Conservation (phyloP, 2,329 filamentous ascomycete genomes). For the Verticillium dahliae region DNA sequence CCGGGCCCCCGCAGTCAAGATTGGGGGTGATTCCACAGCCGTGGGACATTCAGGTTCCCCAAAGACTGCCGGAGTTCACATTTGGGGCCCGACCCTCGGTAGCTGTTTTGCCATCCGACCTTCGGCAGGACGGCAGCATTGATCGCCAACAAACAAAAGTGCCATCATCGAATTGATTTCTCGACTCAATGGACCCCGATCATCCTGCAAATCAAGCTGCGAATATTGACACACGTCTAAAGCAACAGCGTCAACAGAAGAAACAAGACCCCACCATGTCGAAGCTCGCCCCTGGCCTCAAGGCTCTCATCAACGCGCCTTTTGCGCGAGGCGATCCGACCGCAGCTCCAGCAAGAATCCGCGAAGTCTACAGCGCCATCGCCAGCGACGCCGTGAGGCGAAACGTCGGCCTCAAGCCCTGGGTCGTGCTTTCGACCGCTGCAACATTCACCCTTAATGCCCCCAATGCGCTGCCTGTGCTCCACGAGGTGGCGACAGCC, state of each 20-base stretch:
- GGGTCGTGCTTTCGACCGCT: slow-evolving; percentile 67
- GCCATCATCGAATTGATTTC: not conserved
- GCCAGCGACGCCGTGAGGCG: slow-evolving; percentile 55
- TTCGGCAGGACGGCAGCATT: not conserved
- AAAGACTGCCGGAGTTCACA: not conserved
- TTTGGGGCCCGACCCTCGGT: not conserved
- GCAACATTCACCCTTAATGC: slow-evolving; percentile 84
- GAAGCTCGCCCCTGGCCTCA: slow-evolving; percentile 65
- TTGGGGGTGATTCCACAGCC: not conserved
- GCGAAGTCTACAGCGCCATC: slow-evolving; percentile 57
- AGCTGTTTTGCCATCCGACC: not conserved
- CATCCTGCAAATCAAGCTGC: not conserved
- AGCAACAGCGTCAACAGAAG: not conserved
- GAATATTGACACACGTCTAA: not conserved
- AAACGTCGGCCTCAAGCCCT: slow-evolving; percentile 56
- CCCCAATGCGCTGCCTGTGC: slow-evolving; percentile 61
- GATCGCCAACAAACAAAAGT: not conserved
- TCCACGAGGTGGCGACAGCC: slow-evolving; percentile 47
- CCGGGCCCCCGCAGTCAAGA: not conserved
- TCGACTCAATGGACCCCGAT: not conserved
- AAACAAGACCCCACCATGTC: slow-evolving; percentile 46
- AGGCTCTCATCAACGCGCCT: slow-evolving; percentile 66
- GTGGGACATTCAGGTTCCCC: not conserved
- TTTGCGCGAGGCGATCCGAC: slow-evolving; percentile 60
- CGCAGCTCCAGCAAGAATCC: slow-evolving; percentile 56